Percentiles rank a stretch among this genome's conserved stretches.
Evolutionary conservation across 768 basidiomycete species (phyloP).

Genomic region (Calvatia gigantea): DNA sequence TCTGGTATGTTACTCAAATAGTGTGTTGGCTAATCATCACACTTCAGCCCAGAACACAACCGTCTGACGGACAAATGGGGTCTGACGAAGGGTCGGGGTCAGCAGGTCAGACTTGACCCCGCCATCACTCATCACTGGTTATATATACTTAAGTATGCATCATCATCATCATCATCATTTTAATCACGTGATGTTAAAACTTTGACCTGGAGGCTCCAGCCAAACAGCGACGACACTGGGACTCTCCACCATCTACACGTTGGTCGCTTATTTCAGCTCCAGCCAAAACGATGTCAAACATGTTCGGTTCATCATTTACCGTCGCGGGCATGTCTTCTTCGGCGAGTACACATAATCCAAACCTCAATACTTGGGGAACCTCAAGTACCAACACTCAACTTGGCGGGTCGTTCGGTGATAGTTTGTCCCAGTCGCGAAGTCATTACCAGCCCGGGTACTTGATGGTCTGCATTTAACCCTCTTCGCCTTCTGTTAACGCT

Average conservation of each 20-base stretch:
- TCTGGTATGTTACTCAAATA: no score
- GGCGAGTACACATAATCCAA: slow-evolving; percentile 43
- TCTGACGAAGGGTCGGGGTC: no score
- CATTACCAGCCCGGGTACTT: slow-evolving; percentile 82
- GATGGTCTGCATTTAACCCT: slow-evolving; percentile 46
- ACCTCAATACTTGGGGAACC: slow-evolving; percentile 48
- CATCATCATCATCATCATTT: no score
- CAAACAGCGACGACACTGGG: not conserved
- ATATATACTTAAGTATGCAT: no score
- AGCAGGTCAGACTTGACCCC: no score
- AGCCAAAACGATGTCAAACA: slow-evolving; percentile 16
- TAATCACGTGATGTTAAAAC: not conserved
- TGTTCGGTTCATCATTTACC: slow-evolving; percentile 46
- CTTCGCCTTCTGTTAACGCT: not conserved
- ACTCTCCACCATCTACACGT: not conserved
- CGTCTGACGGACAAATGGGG: no score
- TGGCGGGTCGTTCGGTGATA: slow-evolving; percentile 56
- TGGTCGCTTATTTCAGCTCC: not conserved
- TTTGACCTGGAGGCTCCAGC: not conserved
- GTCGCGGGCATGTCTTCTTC: slow-evolving; percentile 62
- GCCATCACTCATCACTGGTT: no score
- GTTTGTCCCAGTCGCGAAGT: slow-evolving; percentile 66
- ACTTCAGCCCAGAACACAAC: no score
- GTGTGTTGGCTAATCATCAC: no score
- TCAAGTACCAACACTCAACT: slow-evolving; percentile 41